Evolutionary conservation across 768 basidiomycete genomes (phyloP), one percentile per base, ranked within the genome.

Genomic region (Collybiopsis confluens): DNA sequence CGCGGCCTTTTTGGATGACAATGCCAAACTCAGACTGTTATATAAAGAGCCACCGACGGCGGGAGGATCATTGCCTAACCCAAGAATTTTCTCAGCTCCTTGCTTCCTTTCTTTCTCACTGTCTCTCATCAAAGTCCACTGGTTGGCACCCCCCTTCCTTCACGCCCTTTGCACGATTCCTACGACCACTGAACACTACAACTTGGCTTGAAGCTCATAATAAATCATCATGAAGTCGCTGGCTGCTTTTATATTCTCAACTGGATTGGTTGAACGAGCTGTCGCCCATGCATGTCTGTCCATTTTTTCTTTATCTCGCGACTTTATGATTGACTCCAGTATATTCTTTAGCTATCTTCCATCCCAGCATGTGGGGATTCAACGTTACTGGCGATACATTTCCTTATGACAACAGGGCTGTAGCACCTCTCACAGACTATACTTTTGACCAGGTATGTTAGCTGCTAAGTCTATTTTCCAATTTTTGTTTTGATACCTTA

Each of bases 301-400:
- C 9, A 33, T 1, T 4, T 16, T n/a, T 10, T 18, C 16, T 13
- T 0, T 21, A 37, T 33, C 6, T 33, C 47, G 10, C 3, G 15
- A 10, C 1, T 16, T 9, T 16, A 33, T 3, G 13, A 13, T 28
- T 8, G 2, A 38, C 26, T n/a, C n/a, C n/a, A n/a, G 15, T 27
- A 2, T 49, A 1, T 3, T 13, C 42, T 37, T 13, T 57, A 69
- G 72, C 70, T 20, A 40, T 72, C 4, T 77, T 60, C 59, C 64
- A 70, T 40, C 65, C 73, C 1, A 62, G 67, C 52, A 76, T 78
- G 73, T 76, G 46, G 35, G 79, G 79, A 0, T 79, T 72, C 65
- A 78, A 79, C 46, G 77, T 76, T 35, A 77, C 78, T 1, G 21
- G 16, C 3, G 26, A 65, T 2, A 71, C 74, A 0, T 76, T 66